These are phyloP conservation scores for Oehlia diaphana DNA, from an alignment of 192 early-diverging fungal species.

Conservation along the genomic window DNA sequence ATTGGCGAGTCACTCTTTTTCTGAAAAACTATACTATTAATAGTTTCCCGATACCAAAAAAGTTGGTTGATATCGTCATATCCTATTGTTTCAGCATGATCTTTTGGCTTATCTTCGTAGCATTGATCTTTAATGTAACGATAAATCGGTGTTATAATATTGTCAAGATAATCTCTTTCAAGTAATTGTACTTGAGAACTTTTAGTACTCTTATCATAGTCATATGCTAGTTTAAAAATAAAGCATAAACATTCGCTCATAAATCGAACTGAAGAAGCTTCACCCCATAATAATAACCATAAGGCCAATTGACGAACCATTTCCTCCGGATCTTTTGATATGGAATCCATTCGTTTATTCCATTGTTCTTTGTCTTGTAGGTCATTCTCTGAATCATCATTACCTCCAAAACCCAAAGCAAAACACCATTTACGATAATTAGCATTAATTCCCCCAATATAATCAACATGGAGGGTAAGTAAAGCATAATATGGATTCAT, in stretches of 20 bases:
- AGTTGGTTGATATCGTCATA: constrained; percentile 86
- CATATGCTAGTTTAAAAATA: constrained; percentile 70
- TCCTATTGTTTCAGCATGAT: constrained; percentile 72
- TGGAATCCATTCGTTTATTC: constrained; percentile 66
- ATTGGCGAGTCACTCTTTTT: constrained; percentile 37
- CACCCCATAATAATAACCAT: constrained; percentile 79
- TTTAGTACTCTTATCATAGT: constrained; percentile 55
- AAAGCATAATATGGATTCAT: constrained; percentile 71
- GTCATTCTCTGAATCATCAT: constrained; percentile 35
- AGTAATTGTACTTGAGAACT: constrained; percentile 50
- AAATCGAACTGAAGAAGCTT: constrained; percentile 73
- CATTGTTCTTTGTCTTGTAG: constrained; percentile 51
- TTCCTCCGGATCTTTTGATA: constrained; percentile 61
- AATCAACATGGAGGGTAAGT: constrained; percentile 74
- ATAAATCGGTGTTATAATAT: constrained; percentile 72
- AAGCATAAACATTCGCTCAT: constrained; percentile 78
- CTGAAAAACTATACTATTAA: constrained; percentile 55
- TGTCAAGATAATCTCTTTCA: constrained; percentile 71
- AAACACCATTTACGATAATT: constrained; percentile 88
- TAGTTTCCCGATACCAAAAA: constrained; percentile 73
- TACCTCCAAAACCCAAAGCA: constrained; percentile 63
- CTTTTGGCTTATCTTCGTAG: constrained; percentile 69
- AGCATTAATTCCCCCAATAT: constrained; percentile 76
- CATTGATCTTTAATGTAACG: constrained; percentile 71
- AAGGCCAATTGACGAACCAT: constrained; percentile 71